phyloP scores from a whole-genome alignment of 164 flowering plant genomes.

The Nymphaea thermarum region DNA sequence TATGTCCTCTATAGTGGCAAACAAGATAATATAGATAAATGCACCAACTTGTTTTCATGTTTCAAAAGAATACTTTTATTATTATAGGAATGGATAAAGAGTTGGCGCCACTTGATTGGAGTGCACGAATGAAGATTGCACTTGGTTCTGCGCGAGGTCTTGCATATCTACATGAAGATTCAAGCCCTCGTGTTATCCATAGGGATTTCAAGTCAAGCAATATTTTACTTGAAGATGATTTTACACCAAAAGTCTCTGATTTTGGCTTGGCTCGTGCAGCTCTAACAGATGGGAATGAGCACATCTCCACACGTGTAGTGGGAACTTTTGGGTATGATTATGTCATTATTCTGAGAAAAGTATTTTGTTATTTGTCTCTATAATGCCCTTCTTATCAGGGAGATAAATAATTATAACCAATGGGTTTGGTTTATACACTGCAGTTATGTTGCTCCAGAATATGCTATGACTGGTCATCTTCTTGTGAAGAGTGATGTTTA shows the following conservation, averaged over 20 bases:
- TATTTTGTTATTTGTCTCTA: too few species aligned
- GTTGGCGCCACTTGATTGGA: constrained; percentile 75
- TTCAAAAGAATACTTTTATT: background rate
- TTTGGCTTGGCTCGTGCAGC: constrained; percentile 87
- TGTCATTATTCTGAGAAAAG: too few species aligned
- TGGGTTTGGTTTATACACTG: background rate
- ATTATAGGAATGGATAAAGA: constrained; percentile 57
- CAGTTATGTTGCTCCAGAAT: constrained; percentile 89
- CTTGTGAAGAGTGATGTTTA: constrained; percentile 96
- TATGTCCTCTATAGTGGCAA: constrained; percentile 4
- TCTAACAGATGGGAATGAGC: constrained; percentile 53
- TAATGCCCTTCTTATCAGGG: too few species aligned
- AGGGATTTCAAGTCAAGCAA: constrained; percentile 96
- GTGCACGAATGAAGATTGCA: constrained; percentile 76
- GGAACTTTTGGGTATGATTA: constrained; percentile 81
- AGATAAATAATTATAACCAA: too few species aligned
- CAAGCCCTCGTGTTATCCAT: constrained; percentile 90
- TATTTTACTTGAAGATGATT: constrained; percentile 80
- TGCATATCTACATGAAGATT: constrained; percentile 95
- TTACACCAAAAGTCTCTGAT: constrained; percentile 89
- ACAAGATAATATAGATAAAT: too few species aligned
- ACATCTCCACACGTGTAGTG: constrained; percentile 85
- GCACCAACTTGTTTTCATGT: background rate
- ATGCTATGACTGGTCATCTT: constrained; percentile 98
- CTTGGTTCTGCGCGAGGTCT: constrained; percentile 95